Evolutionary conservation across 176 grass and related monocot genomes (phyloP), one percentile per base, ranked within the genome.

Genomic region (Aegilops longissima): DNA sequence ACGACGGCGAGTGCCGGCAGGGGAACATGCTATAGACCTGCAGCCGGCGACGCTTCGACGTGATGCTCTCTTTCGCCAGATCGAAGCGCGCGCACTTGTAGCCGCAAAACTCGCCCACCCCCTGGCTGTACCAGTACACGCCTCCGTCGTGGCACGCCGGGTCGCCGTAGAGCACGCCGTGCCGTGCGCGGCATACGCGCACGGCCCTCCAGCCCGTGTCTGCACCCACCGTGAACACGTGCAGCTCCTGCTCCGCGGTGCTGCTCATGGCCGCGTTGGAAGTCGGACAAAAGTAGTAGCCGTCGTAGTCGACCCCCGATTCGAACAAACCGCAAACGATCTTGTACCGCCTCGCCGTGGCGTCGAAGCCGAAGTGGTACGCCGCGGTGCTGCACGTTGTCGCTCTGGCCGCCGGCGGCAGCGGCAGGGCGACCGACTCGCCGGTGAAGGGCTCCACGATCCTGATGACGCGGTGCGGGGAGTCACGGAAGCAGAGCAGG

Each of bases 301-400:
- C 34, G 5, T 61, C 4, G 51, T 67, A 33, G 3, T 16, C 11
- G 6, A 67, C 29, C 64, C 31, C 31, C 64, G 1, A 14, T 68
- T 68, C 13, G 29, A 68, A 68, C 14, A 17, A 9, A 9, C 20
- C 35, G 20, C 77, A 40, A 1, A 78, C 31, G n/a, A 86, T 14
- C 16, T 59, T 85, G 45, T 42, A 69, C 1, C n/a, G 5, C 83
- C 45, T 12, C 23, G 74, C 9, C 1, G 1, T 3, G 21, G 33
- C n/a, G 40, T 85, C 72, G 40, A 77, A 85, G 27, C 73, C 83
- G 31, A 85, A 24, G 83, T n/a, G 67, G 62, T 78, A 69, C 16
- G 31, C 45, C 1, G 30, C 35, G 42, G 62, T 12, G 21, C 8
- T 42, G 38, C 36, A 73, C 36, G 21, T 42, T 21, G 11, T 12